Base-by-base conservation (phyloP, 2,329 filamentous ascomycete genomes). In the Septoria linicola region DNA sequence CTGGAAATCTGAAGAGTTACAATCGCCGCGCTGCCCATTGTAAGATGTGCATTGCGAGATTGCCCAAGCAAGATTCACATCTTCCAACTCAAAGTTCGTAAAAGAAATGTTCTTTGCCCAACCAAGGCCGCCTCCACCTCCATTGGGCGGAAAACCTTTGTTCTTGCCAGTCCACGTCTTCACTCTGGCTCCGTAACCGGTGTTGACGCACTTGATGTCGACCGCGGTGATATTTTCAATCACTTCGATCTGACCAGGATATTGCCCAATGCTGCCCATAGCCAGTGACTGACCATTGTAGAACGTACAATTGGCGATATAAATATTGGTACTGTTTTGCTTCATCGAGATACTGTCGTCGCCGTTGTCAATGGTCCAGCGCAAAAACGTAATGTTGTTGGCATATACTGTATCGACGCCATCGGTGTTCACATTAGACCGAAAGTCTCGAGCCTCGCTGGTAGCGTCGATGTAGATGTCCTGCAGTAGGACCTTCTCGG, bases 251-350 rank as follows among this genome's bases (percentile, higher is more conserved):
- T 64, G 58, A 8, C 68, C 72, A 0, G 73, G 66, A 57, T 80
- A 81, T 63, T 82, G 80, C 0, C 77, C 80, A 42, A 83, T 78
- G 30, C 75, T 79, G 1, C 80, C 80, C 25, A 83, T 73, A 2
- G 80, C 78, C 16, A 82, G 67, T 1, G 78, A 78, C 3, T 75
- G 68, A 1, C 79, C 78, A 20, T 73, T 71, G 53, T 73, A 71
- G 63, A 81, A 80, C 3, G 68, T 69, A 41, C 68, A 74, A 61
- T 82, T 73, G 17, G 72, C 69, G 46, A 82, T 70, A 32, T 65
- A 63, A 37, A 83, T 78, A 57, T 81, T 77, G 14, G 74, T 80
- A 41, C 73, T 76, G 60, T 83, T 82, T 17, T 72, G 75, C 63
- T 82, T 82, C 46, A 76, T 62, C 0, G 75, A 73, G 49, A 83